Evolutionary conservation across 805 yeast genomes (phyloP).

Genomic region (Limtongia smithiae): DNA sequence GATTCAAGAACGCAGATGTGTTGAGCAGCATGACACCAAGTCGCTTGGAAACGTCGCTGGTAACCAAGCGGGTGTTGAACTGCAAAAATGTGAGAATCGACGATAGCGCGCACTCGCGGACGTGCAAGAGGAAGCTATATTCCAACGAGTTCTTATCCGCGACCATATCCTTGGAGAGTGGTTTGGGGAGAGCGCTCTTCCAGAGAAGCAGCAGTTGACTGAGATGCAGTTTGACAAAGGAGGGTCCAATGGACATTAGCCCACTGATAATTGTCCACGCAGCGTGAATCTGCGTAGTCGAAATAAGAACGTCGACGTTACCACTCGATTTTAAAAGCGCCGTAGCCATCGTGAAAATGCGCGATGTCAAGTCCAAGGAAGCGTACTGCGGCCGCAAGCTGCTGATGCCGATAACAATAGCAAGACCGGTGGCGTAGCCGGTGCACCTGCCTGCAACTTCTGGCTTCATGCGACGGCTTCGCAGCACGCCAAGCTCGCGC

Average conservation of each 20-base stretch:
- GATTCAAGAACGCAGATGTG: conserved; percentile 34
- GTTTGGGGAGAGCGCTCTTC: conserved; percentile 52
- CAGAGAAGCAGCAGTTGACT: conserved; percentile 61
- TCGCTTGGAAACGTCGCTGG: conserved; percentile 45
- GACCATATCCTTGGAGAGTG: conserved; percentile 40
- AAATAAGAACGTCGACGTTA: conserved; percentile 33
- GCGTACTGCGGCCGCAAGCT: conserved; percentile 39
- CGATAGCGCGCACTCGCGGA: conserved; percentile 56
- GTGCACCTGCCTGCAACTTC: conserved; percentile 26
- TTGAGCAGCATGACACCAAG: conserved; percentile 51
- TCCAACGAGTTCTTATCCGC: conserved; percentile 35
- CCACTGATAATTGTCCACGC: conserved; percentile 68
- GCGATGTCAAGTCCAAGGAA: conserved; percentile 45
- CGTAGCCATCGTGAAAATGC: conserved; percentile 46
- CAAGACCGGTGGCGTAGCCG: conserved; percentile 35
- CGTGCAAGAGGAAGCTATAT: conserved; percentile 41
- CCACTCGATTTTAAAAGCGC: conserved; percentile 41
- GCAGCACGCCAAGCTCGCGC: conserved; percentile 29
- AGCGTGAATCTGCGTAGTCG: conserved; percentile 41
- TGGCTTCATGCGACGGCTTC: conserved; percentile 18
- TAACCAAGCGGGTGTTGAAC: conserved; percentile 39
- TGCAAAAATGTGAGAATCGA: conserved; percentile 52
- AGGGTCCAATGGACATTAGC: conserved; percentile 56
- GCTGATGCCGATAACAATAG: conserved; percentile 34
- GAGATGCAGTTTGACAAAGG: conserved; percentile 51